Percentiles rank a stretch among this genome's conserved stretches.
Conservation (phyloP, 2,329 filamentous ascomycete genomes). For the Dothidotthia symphoricarpi region DNA sequence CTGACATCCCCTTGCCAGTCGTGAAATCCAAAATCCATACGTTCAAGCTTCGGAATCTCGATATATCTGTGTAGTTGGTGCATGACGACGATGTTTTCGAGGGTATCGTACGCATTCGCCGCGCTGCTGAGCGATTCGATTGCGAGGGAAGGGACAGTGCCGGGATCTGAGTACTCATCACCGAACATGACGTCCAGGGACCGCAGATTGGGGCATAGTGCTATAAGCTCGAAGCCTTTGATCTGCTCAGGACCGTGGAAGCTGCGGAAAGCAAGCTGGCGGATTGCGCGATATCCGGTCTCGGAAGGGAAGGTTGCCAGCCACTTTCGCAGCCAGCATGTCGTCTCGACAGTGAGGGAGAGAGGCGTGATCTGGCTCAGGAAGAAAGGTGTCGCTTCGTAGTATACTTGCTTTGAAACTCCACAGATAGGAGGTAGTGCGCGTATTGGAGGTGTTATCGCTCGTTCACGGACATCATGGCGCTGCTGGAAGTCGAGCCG, state of each 20-base stretch:
- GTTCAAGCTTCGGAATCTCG: conserved; percentile 3
- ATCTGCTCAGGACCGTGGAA: conserved; percentile 10
- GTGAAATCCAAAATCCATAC: conserved; percentile 8
- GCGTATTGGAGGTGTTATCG: not conserved
- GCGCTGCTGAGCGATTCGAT: conserved; percentile 5
- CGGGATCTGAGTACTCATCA: conserved; percentile 4
- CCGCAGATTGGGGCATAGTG: conserved; percentile 4
- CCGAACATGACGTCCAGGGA: conserved; percentile 5
- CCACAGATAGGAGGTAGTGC: conserved; percentile 2
- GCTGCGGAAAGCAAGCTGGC: conserved; percentile 7
- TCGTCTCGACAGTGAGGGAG: conserved; percentile 3
- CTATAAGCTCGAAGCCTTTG: conserved; percentile 6
- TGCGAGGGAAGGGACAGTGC: conserved; percentile 2
- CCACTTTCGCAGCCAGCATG: conserved; percentile 7
- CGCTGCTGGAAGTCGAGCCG: not conserved
- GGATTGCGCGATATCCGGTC: conserved; percentile 2
- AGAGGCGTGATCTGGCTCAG: not conserved
- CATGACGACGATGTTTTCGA: conserved; percentile 8
- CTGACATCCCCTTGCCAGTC: conserved; percentile 7
- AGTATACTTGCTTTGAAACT: conserved; percentile 8
- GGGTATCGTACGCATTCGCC: conserved; percentile 7
- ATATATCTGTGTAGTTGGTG: conserved; percentile 4
- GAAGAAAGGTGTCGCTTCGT: conserved; percentile 3
- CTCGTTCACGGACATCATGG: not conserved
- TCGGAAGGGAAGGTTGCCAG: conserved; percentile 4